Evolutionary conservation across 805 yeast genomes (phyloP).

Genomic region (Kodamaea lidongshanica): DNA sequence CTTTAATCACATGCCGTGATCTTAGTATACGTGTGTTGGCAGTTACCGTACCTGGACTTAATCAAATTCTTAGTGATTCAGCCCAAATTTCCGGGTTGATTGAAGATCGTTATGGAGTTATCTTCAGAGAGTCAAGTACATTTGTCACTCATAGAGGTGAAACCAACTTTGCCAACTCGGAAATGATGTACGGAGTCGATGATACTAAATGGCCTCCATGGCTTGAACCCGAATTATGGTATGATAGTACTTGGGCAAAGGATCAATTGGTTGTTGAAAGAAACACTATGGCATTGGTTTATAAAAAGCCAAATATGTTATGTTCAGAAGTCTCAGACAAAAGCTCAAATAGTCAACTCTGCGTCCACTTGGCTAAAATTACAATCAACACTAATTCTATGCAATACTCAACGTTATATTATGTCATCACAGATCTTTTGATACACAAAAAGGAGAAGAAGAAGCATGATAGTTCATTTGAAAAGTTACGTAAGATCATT

Average conservation of each 20-base stretch:
- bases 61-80: slow-evolving; percentile 27
- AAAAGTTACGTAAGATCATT: slow-evolving; percentile 33
- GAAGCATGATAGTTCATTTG: slow-evolving; percentile 30
- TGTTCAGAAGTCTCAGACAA: slow-evolving; percentile 25
- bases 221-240: slow-evolving; percentile 65
- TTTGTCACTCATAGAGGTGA: slow-evolving; percentile 42
- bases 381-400: slow-evolving; percentile 33
- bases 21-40: slow-evolving; percentile 49
- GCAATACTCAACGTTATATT: slow-evolving; percentile 34
- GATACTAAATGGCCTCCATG: slow-evolving; percentile 79
- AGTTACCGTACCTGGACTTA: slow-evolving; percentile 38
- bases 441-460: slow-evolving; percentile 21
- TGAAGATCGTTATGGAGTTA: slow-evolving; percentile 53
- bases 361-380: slow-evolving; percentile 30
- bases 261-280: slow-evolving; percentile 30
- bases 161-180: slow-evolving; percentile 14
- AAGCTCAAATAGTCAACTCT: slow-evolving; percentile 23
- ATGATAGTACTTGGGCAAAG: slow-evolving; percentile 11
- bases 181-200: slow-evolving; percentile 23
- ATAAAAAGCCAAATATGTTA: slow-evolving; percentile 47
- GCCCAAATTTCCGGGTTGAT: slow-evolving; percentile 35
- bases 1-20: slow-evolving; percentile 51
- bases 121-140: slow-evolving; percentile 50
- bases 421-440: slow-evolving; percentile 30
- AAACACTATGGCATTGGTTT: slow-evolving; percentile 38